Percentiles rank a stretch among this genome's conserved stretches.
These are phyloP conservation scores for Coniella vitis DNA, from an alignment of 2,329 filamentous ascomycete species.

Conservation along the genomic window DNA sequence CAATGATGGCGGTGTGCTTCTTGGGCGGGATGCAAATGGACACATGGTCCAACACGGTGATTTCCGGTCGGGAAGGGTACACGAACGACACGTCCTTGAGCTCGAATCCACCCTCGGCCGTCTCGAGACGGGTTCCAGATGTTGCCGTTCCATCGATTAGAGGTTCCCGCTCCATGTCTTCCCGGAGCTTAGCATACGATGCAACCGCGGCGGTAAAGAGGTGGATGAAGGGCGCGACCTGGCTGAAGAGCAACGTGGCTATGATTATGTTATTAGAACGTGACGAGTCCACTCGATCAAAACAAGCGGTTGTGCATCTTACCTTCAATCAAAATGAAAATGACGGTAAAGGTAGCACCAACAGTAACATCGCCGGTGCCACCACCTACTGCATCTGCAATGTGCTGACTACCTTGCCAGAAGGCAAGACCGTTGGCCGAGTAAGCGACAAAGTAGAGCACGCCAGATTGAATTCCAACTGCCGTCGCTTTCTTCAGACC, in stretches of 20 bases:
- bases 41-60: slow-evolving; percentile 35
- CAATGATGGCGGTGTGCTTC: slow-evolving; percentile 50
- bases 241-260: slow-evolving; percentile 50
- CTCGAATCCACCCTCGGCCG: slow-evolving; percentile 9
- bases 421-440: slow-evolving; percentile 58
- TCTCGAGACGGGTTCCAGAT: slow-evolving; percentile 14
- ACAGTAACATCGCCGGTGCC: slow-evolving; percentile 31
- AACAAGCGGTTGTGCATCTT: slow-evolving; percentile 7
- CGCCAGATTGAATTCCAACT: slow-evolving; percentile 50
- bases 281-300: too few relatives aligned
- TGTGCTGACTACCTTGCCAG: slow-evolving; percentile 51
- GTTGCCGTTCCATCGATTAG: slow-evolving; percentile 32
- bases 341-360: slow-evolving; percentile 47
- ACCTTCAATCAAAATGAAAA: slow-evolving; percentile 48
- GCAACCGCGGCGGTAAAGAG: slow-evolving; percentile 50
- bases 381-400: slow-evolving; percentile 24
- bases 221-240: slow-evolving; percentile 54
- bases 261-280: slow-evolving; percentile 17
- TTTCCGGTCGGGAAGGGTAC: slow-evolving; percentile 36
- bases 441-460: slow-evolving; percentile 61
- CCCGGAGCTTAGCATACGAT: slow-evolving; percentile 46
- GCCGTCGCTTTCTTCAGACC: slow-evolving; percentile 50
- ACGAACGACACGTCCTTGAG: slow-evolving; percentile 30
- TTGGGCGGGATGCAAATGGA: slow-evolving; percentile 31
- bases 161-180: slow-evolving; percentile 44